Percentiles rank a stretch among this genome's conserved stretches.
Evolutionary conservation across 305 asterid genomes (phyloP).

Genomic region (Solanum hybrid): DNA sequence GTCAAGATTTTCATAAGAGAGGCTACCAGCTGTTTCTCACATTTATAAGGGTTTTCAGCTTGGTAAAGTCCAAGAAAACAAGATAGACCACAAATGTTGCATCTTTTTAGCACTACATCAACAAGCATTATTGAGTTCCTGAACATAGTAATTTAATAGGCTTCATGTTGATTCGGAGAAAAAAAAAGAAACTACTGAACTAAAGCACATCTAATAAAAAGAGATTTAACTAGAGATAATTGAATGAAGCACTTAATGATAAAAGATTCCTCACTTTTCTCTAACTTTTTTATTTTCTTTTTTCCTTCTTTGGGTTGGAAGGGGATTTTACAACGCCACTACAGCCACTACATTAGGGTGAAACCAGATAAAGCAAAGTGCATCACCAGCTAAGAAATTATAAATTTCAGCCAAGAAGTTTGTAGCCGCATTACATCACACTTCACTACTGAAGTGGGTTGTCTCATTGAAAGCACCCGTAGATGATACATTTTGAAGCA

Average conservation of each 20-base stretch:
- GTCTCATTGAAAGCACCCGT: background rate
- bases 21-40: background rate
- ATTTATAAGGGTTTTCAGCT: background rate
- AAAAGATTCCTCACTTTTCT: background rate
- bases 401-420: background rate
- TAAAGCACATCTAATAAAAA: background rate
- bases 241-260: background rate
- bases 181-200: background rate
- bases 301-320: background rate
- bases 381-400: background rate
- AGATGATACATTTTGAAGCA: background rate
- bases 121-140: background rate
- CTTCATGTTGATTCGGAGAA: background rate
- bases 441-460: background rate
- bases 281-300: background rate
- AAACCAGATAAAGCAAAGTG: background rate
- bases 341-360: background rate
- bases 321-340: background rate
- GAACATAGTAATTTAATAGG: background rate
- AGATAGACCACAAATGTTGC: background rate
- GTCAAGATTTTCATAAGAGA: background rate
- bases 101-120: background rate
- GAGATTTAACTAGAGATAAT: background rate
- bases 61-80: background rate
- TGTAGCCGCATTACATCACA: background rate